Conservation (phyloP, 306 rosid genomes). For the Cajanus cajan region DNA sequence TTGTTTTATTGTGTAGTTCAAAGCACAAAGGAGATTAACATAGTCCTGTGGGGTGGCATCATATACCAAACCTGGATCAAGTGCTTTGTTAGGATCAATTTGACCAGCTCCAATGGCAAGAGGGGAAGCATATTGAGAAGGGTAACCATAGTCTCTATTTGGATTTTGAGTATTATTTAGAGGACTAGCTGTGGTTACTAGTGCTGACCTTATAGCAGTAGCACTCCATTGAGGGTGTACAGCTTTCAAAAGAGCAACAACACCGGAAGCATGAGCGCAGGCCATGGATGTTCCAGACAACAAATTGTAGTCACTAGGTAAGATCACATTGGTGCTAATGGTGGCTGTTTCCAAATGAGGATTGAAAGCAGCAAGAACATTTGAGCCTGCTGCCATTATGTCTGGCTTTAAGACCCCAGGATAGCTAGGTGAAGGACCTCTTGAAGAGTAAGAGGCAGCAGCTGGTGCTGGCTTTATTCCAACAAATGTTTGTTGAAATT, state of each 20-base stretch:
- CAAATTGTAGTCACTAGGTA: constrained; percentile 28
- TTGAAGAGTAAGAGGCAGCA: constrained; percentile 36
- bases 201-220: constrained; percentile 37
- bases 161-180: constrained; percentile 33
- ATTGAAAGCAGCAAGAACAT: constrained; percentile 32
- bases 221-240: constrained; percentile 35
- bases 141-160: constrained; percentile 29
- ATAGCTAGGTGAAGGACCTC: constrained; percentile 42
- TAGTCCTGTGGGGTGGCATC: constrained; percentile 56
- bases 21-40: constrained; percentile 44
- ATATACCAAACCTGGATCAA: constrained; percentile 50
- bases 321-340: constrained; percentile 24
- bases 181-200: constrained; percentile 33
- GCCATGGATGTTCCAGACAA: constrained; percentile 43
- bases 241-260: constrained; percentile 31
- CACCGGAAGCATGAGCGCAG: constrained; percentile 32
- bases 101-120: constrained; percentile 52
- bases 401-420: constrained; percentile 37
- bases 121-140: constrained; percentile 39
- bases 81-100: constrained; percentile 52
- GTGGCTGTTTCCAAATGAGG: not conserved
- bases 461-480: constrained; percentile 45
- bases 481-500: constrained; percentile 33
- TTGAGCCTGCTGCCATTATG: constrained; percentile 39
- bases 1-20: constrained; percentile 32